Conservation (phyloP, 345 rosid genomes). For the Eucalyptus shirleyi region DNA sequence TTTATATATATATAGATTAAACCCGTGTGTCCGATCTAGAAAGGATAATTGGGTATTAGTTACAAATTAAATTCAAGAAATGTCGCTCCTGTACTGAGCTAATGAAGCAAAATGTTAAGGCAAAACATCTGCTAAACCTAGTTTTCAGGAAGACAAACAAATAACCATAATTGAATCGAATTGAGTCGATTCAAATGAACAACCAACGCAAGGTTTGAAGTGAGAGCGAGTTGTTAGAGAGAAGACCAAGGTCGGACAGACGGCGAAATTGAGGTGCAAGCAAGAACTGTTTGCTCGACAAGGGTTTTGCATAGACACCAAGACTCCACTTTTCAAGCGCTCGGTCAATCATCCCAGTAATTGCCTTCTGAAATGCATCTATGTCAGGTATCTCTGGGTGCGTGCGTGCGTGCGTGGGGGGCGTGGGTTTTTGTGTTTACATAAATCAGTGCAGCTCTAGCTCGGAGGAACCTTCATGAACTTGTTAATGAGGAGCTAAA, state of each 20-base stretch:
- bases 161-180: not conserved
- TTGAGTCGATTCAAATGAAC: not conserved
- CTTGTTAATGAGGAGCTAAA: not conserved
- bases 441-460: not conserved
- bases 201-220: not conserved
- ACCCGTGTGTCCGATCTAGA: not conserved
- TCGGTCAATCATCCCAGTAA: not conserved
- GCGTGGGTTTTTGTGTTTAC: not conserved
- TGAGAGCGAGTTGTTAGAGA: not conserved
- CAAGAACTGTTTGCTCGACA: constrained; percentile 1
- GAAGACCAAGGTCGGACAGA: not conserved
- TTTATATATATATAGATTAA: not conserved
- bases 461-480: not conserved
- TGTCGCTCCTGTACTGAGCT: not conserved
- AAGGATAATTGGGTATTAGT: not conserved
- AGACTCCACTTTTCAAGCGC: not conserved
- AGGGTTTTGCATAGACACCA: not conserved
- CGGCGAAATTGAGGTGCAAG: constrained; percentile 1
- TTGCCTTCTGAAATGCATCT: not conserved
- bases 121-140: not conserved
- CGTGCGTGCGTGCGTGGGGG: not conserved
- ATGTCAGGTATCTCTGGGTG: not conserved
- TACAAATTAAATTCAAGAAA: not conserved
- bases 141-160: not conserved
- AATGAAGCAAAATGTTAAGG: not conserved